Evolutionary conservation across 2,329 filamentous ascomycete species (phyloP), one percentile per base, ranked within the genome.

Genomic region (Chaetomium olivaceum): DNA sequence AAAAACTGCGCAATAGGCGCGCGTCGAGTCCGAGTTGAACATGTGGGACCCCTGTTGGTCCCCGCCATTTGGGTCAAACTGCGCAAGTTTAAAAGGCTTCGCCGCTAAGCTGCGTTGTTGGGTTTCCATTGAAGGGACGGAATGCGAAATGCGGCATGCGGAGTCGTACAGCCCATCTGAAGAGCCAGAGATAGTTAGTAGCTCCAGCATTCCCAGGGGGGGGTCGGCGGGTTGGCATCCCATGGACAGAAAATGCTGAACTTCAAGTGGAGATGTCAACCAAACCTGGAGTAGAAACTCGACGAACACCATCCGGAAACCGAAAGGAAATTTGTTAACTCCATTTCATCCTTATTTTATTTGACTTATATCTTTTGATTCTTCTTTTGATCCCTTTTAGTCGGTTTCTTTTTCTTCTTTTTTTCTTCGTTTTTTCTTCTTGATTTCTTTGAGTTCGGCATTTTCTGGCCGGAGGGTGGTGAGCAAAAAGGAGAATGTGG

Each of bases 81-180:
- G 52, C 31, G 27, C 52, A 36, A n/a, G 31, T 33, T n/a, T 21
- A 12, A 36, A 36, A 36, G n/a, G 27, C 52, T 23, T 14, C 6
- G 27, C 52, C 52, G 14, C 52, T n/a, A 36, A 56, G 52, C 52
- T 36, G 52, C 52, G 12, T 56, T n/a, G 52, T 36, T 56, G 29
- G 25, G 25, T n/a, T 19, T 56, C 23, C 31, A 36, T 33, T 3
- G 52, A 33, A 25, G 27, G 52, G 31, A 33, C 29, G 52, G 8
- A 27, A 23, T 27, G 16, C 39, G 39, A 43, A 19, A 39, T 39
- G 19, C 6, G 43, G 43, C 23, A 48, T 48, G 46, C 46, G 46
- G 46, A 48, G 46, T 11, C 46, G 46, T 48, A 12, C 23, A 48
- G 2, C 46, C 6, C n/a, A 43, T 43, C 16, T n/a, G 39, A 43